Percentiles rank a stretch among this genome's conserved stretches.
These are phyloP conservation scores for Olyra latifolia DNA, from an alignment of 176 grass and related monocot species.

Conservation along the genomic window DNA sequence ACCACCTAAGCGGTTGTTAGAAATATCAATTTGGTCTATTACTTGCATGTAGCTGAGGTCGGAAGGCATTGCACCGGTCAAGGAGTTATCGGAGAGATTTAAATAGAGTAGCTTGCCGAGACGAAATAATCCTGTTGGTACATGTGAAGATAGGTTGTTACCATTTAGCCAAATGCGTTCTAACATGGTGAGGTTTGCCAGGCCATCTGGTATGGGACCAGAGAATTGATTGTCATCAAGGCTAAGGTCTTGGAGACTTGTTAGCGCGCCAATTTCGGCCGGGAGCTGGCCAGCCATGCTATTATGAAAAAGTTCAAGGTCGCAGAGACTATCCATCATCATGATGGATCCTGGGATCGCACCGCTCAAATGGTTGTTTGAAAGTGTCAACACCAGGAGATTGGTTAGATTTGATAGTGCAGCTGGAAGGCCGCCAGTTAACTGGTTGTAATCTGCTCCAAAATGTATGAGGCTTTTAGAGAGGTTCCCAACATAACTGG, in stretches of 20 bases:
- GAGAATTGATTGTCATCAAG: no score
- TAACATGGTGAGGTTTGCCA: neutral
- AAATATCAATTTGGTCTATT: no score
- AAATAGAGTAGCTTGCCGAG: no score
- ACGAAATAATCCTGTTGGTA: no score
- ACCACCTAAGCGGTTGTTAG: no score
- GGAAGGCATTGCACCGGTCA: no score
- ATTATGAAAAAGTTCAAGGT: neutral
- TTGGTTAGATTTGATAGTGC: neutral
- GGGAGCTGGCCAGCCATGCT: neutral
- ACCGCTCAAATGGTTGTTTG: neutral
- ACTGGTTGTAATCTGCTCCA: accelerated
- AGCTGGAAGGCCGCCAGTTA: neutral
- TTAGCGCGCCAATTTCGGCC: neutral
- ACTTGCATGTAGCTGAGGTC: no score
- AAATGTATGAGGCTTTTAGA: neutral
- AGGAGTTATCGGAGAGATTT: no score
- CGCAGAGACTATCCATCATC: neutral
- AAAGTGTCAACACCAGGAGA: accelerated
- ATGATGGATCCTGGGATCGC: neutral
- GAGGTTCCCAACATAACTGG: no score
- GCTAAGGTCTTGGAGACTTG: no score
- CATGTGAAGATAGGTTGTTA: no score
- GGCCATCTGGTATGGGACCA: no score
- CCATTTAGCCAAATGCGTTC: neutral